Evolutionary conservation across 257 asterid species (phyloP).

Genomic region (Datura wrightii): DNA sequence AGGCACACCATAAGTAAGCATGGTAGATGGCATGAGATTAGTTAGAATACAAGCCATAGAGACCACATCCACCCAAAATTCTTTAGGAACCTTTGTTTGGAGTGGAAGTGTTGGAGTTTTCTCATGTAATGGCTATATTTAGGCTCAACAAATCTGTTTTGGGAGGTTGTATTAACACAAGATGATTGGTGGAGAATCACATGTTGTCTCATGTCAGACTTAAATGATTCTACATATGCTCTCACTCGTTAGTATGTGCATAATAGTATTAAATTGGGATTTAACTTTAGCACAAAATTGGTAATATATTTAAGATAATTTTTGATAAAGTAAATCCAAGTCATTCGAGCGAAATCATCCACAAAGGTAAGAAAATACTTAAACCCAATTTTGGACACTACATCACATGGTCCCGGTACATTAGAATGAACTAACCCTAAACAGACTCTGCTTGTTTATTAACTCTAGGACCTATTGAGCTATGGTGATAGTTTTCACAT

Average conservation of each 20-base stretch:
- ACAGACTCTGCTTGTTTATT: neutral
- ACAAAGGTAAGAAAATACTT: neutral
- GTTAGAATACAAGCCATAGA: neutral
- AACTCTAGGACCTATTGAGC: neutral
- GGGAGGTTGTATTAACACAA: neutral
- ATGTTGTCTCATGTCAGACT: neutral
- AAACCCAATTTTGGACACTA: neutral
- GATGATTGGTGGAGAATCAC: conserved; percentile 12
- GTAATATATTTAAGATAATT: neutral
- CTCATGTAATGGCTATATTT: neutral
- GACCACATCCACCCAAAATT: neutral
- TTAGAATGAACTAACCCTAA: neutral
- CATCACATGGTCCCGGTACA: neutral
- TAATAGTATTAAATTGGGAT: neutral
- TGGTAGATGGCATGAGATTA: neutral
- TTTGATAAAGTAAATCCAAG: neutral
- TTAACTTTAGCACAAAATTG: neutral
- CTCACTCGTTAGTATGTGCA: neutral
- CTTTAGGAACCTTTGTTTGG: neutral
- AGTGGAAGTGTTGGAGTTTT: neutral
- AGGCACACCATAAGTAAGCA: neutral
- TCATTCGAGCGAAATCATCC: neutral
- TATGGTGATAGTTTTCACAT: neutral
- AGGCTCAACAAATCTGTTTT: neutral
- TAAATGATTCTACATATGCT: neutral